These are phyloP conservation scores for Plasmodium adleri DNA, from an alignment of 169 alveolate species.

Conservation along the genomic window DNA sequence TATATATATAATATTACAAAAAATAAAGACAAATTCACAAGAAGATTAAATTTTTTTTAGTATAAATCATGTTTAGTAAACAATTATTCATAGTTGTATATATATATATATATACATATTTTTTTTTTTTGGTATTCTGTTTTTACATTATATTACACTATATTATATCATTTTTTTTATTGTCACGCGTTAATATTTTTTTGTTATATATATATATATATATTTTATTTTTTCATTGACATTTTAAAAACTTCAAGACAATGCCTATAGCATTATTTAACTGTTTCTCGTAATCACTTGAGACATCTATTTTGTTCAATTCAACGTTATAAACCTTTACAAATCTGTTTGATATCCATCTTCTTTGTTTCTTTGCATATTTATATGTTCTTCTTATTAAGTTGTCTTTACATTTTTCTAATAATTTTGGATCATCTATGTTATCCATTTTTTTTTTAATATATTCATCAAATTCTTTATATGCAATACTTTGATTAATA, in stretches of 20 bases:
- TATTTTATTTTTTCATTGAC: slow-evolving; percentile 18
- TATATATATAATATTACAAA: no score
- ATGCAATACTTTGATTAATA: slow-evolving; percentile 78
- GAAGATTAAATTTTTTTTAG: no score
- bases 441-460: slow-evolving; percentile 59
- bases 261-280: slow-evolving; percentile 16
- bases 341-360: slow-evolving; percentile 84
- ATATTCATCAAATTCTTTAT: slow-evolving; percentile 82
- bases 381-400: slow-evolving; percentile 82
- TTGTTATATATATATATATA: no score
- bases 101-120: no score
- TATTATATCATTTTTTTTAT: no score
- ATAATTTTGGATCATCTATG: slow-evolving; percentile 18
- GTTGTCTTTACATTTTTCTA: slow-evolving; percentile 73
- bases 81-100: no score
- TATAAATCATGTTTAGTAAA: no score
- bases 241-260: slow-evolving; percentile 29
- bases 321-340: slow-evolving; percentile 38
- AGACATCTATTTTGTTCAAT: slow-evolving; percentile 52
- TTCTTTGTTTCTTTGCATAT: slow-evolving; percentile 82
- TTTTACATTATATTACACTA: no score
- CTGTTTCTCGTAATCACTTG: slow-evolving; percentile 27
- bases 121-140: no score
- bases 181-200: no score
- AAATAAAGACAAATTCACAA: no score